These are phyloP conservation scores for Rhizopus sp. DNA, from an alignment of 371 early-diverging fungal species.

Conservation along the genomic window DNA sequence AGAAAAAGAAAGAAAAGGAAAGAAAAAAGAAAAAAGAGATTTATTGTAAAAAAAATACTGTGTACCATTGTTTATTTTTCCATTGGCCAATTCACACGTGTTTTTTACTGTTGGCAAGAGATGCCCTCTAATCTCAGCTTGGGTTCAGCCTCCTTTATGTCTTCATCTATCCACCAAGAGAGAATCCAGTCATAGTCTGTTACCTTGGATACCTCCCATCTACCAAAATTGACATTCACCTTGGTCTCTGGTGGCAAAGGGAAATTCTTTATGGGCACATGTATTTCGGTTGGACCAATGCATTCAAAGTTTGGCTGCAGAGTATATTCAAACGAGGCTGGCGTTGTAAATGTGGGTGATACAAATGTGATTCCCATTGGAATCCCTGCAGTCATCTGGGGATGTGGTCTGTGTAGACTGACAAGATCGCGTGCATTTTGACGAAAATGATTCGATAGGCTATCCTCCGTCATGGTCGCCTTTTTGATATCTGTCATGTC, in stretches of 20 bases:
- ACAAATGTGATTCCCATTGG: slow-evolving; percentile 31
- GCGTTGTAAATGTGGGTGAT: slow-evolving; percentile 28
- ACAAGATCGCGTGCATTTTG: slow-evolving; percentile 31
- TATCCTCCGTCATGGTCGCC: neutral
- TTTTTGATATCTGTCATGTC: neutral
- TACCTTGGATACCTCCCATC: slow-evolving; percentile 5
- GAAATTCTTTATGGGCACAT: slow-evolving; percentile 23
- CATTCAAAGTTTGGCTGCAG: neutral
- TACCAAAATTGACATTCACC: slow-evolving; percentile 8
- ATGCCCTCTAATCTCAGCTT: slow-evolving; percentile 14
- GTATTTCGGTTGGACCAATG: slow-evolving; percentile 22
- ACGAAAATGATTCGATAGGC: neutral
- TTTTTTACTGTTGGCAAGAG: neutral
- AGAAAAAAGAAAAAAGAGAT: neutral
- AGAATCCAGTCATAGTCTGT: slow-evolving; percentile 20
- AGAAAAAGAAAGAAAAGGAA: neutral
- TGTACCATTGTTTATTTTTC: neutral
- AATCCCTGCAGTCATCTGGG: slow-evolving; percentile 31
- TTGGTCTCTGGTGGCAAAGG: slow-evolving; percentile 17
- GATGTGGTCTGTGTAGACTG: slow-evolving; percentile 43
- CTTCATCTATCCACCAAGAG: slow-evolving; percentile 17
- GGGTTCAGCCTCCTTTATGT: slow-evolving; percentile 3
- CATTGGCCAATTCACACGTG: slow-evolving; percentile 2
- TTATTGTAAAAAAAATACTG: neutral
- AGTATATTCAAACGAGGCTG: slow-evolving; percentile 27